Base-by-base conservation (phyloP, 2,329 filamentous ascomycete species). In the Trichocomaceae sp. region DNA sequence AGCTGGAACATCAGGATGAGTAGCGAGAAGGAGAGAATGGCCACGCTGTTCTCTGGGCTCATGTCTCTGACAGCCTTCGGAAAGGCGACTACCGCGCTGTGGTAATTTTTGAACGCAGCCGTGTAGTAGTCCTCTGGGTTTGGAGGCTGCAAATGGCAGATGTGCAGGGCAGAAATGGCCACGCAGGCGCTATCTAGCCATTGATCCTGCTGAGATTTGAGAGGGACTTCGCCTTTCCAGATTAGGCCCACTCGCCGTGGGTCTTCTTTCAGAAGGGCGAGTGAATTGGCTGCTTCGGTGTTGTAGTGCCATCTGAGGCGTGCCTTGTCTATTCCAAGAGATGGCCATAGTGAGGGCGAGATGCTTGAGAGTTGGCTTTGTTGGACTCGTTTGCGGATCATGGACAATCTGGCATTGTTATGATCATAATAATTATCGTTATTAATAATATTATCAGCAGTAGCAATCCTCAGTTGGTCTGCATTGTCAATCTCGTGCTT, bases 1-100 rank as follows among this genome's bases (percentile, higher is more conserved):
- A 56, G 46, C 31, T 56, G 54, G 26, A 56, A 56, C 54, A 56
- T 56, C 49, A 56, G 20, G 12, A 56, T 47, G 6, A 56, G 49
- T 20, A 56, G 33, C 9, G 54, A 56, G 20, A 56, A 56, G 10
- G 54, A 56, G 2, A 56, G 31, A 6, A 56, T 56, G 13, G 54
- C 39, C 15, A 56, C 49, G 26, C 54, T 52, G 20, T 56, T 56
- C 8, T 52, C 33, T 2, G 54, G 54, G 22, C 46, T 52, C 26
- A 56, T 56, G 2, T 52, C 54, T 15, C 49, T 51, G 23, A 56
- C 54, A 26, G 44, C 49, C 29, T 56, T 56, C 15, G 54, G 54
- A n/a, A 56, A 56, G 15, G 49, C 44, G 17, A 56, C 45, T 10
- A 56, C 54, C 37, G 54, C 54, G 8, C 41, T 52, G 26, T 50